Evolutionary conservation across 257 asterid genomes (phyloP).

Genomic region (Fraxinus americana): DNA sequence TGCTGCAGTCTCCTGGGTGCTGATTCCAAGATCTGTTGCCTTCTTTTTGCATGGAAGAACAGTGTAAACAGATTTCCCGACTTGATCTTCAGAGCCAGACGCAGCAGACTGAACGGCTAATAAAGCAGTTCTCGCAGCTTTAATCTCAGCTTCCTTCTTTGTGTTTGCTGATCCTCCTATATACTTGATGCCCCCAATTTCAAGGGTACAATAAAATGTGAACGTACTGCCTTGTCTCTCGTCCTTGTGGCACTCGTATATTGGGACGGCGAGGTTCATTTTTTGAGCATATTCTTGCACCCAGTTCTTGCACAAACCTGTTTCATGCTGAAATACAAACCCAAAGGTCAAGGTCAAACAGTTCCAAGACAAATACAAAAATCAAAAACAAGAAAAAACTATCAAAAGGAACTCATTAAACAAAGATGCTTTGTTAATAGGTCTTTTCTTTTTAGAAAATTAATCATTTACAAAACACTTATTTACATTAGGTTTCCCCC

Average conservation of each 20-base stretch:
- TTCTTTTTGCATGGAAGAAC: conserved; percentile 71
- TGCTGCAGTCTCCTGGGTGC: too few relatives aligned
- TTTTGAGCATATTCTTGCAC: conserved; percentile 94
- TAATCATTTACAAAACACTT: not conserved
- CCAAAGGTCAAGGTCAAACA: conserved; percentile 11
- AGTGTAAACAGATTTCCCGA: conserved; percentile 51
- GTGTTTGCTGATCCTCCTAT: conserved; percentile 81
- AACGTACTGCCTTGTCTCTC: conserved; percentile 42
- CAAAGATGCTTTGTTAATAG: conserved; percentile 1
- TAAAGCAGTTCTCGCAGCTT: conserved; percentile 91
- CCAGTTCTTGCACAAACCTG: conserved; percentile 90
- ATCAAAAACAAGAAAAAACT: not conserved
- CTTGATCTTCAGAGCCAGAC: conserved; percentile 33
- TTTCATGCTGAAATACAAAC: conserved; percentile 73
- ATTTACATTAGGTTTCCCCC: not conserved
- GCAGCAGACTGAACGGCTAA: conserved; percentile 69
- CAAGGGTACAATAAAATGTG: conserved; percentile 62
- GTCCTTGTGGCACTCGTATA: conserved; percentile 59
- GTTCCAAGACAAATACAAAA: not conserved
- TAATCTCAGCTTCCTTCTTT: conserved; percentile 87
- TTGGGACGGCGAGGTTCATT: conserved; percentile 84
- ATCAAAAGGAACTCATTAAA: not conserved
- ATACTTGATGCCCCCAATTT: conserved; percentile 74
- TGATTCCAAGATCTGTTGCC: too few relatives aligned
- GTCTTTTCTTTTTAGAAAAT: conserved; percentile 2